A percentile compares a stretch with the other conserved stretches of the same genome.
Evolutionary conservation across 352 stramenopile genomes (phyloP).

Genomic region (Albugo laibachii): DNA sequence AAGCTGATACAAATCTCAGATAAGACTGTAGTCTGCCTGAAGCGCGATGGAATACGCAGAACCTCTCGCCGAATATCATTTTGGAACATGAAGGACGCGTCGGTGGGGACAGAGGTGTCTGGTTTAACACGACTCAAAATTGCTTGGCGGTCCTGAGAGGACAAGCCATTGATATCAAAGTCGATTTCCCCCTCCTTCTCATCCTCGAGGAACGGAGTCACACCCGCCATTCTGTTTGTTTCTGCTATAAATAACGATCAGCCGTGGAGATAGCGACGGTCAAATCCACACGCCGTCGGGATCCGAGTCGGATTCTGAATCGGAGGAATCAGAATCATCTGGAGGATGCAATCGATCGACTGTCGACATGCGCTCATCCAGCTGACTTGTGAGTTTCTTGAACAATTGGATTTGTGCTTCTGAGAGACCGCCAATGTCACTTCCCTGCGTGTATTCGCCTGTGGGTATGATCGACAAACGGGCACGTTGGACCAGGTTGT

Average conservation of each 20-base stretch:
- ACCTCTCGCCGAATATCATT: conserved; percentile 70
- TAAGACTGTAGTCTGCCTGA: not conserved
- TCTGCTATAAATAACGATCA: too few species aligned
- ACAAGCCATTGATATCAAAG: conserved; percentile 34
- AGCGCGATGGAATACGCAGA: not conserved
- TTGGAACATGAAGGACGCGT: conserved; percentile 51
- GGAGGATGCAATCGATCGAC: conserved; percentile 61
- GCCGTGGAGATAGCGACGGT: too few species aligned
- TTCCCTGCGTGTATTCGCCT: conserved; percentile 37
- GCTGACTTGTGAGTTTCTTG: conserved; percentile 78
- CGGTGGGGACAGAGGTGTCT: conserved; percentile 36
- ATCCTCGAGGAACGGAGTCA: too few species aligned
- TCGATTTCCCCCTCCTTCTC: conserved; percentile 35
- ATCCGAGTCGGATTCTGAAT: conserved; percentile 33
- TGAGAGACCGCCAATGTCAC: conserved; percentile 35
- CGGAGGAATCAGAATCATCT: conserved; percentile 45
- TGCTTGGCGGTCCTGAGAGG: conserved; percentile 35
- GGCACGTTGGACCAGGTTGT: conserved; percentile 66
- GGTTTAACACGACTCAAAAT: conserved; percentile 46
- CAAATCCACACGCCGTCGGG: conserved; percentile 73
- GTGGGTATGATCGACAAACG: conserved; percentile 75
- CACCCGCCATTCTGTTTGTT: too few species aligned
- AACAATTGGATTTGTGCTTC: conserved; percentile 82
- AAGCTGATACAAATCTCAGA: conserved; percentile 16
- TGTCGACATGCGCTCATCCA: conserved; percentile 70